phyloP scores from a whole-genome alignment of 371 early-diverging fungal species.

The Rhizomucor pusillus region DNA sequence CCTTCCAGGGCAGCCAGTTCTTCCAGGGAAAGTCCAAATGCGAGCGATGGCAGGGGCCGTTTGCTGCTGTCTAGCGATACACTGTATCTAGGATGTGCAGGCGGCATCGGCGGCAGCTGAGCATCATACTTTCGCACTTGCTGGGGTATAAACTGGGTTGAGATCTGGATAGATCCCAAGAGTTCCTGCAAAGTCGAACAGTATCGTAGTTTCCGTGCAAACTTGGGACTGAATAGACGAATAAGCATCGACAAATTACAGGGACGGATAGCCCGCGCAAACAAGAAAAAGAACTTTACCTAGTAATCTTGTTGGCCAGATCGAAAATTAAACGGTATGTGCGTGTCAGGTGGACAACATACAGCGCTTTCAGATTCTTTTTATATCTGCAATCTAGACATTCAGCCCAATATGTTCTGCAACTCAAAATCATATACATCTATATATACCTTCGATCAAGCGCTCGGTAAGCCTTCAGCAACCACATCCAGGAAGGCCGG shows the following conservation, averaged over 20 bases:
- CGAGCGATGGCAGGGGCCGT: slow-evolving; percentile 26
- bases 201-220: slow-evolving; percentile 85
- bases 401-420: neutral
- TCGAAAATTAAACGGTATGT: slow-evolving; percentile 42
- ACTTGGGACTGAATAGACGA: slow-evolving; percentile 75
- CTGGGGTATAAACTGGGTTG: slow-evolving; percentile 75
- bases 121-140: slow-evolving; percentile 68
- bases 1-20: slow-evolving; percentile 29
- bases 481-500: slow-evolving; percentile 83
- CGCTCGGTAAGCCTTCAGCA: slow-evolving; percentile 78
- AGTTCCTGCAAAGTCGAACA: slow-evolving; percentile 70
- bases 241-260: neutral
- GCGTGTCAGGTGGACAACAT: slow-evolving; percentile 77
- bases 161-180: slow-evolving; percentile 63
- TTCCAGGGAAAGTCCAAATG: slow-evolving; percentile 35
- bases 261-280: neutral
- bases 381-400: slow-evolving; percentile 62
- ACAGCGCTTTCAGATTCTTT: slow-evolving; percentile 89
- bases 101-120: slow-evolving; percentile 10
- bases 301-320: slow-evolving; percentile 42
- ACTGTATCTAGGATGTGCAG: slow-evolving; percentile 1
- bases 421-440: neutral
- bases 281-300: slow-evolving; percentile 15
- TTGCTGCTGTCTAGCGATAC: neutral
- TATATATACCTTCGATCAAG: slow-evolving; percentile 66